phyloP scores from a whole-genome alignment of 2,329 filamentous ascomycete species.

The Stachybotrys elegans region DNA sequence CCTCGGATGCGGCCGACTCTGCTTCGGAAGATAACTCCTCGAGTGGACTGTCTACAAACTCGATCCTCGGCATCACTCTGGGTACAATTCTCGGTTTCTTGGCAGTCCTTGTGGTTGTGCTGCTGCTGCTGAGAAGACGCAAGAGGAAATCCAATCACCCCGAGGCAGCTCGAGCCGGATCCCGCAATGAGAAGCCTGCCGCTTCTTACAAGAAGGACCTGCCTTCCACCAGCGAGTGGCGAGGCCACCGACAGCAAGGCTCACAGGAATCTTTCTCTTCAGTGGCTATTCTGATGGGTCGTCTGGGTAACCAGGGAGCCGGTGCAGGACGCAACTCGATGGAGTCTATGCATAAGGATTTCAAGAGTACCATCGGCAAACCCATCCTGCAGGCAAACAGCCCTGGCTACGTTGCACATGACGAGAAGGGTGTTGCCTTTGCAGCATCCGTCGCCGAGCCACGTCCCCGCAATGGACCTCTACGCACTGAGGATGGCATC shows the following conservation, averaged over 20 bases:
- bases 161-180: conserved; percentile 39
- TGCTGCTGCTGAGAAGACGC: conserved; percentile 51
- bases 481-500: conserved; percentile 34
- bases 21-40: conserved; percentile 22
- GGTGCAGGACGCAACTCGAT: conserved; percentile 47
- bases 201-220: conserved; percentile 41
- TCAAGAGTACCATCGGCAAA: conserved; percentile 59
- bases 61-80: conserved; percentile 75
- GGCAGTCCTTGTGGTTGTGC: conserved; percentile 62
- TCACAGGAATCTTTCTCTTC: conserved; percentile 58
- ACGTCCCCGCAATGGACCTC: conserved; percentile 26
- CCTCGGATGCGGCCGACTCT: conserved; percentile 6
- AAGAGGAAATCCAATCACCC: conserved; percentile 44
- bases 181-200: conserved; percentile 54
- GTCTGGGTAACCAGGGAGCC: conserved; percentile 46
- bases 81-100: conserved; percentile 75
- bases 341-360: conserved; percentile 55
- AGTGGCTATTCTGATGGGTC: conserved; percentile 62
- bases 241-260: conserved; percentile 45
- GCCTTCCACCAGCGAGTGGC: conserved; percentile 32
- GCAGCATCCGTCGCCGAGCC: conserved; percentile 27
- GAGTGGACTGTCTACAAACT: conserved; percentile 33
- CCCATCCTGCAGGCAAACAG: conserved; percentile 46
- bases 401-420: conserved; percentile 28
- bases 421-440: conserved; percentile 37